Evolutionary conservation across 805 yeast species (phyloP), one percentile per base, ranked within the genome.

Genomic region (Wickerhamomyces chaumierensis): DNA sequence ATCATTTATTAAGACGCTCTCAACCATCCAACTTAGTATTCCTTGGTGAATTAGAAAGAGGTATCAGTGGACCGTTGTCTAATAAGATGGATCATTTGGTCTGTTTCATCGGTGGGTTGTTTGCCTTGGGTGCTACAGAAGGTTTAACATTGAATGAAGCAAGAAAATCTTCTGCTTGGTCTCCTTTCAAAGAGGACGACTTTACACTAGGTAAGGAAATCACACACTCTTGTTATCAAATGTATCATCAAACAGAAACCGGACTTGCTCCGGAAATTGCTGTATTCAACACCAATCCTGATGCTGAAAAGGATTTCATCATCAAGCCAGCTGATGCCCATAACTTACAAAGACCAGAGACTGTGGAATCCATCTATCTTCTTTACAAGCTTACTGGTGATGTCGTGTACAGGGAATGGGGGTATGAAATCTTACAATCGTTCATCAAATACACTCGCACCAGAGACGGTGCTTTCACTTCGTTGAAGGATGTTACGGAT

Each of bases 11-110:
- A 6, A 58, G 67, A 21, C 64, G 71, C 39, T 77, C 94, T 1
- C 56, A 57, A 29, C 94, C 94, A 4, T 71, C 61, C 48, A 69
- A 71, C 1, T 62, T 81, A 18, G 68, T 81, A 0, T 88, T 68
- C 52, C 67, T 87, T 41, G 95, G 94, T 11, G 96, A 88, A 57
- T 68, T 75, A 37, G 83, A 80, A 18, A 47, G 58, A 21, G 96
- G 96, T 11, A 49, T 84, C n/a, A 61, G 58, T 6, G 78, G 81
- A 0, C 60, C 65, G 3, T 57, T 80, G 14, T 72, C 80, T 14
- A 63, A 76, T 15, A 86, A 85, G 54, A 84, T 88, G 95, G 96
- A 88, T 55, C 96, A 88, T 60, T 64, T 85, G 42, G 96, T 86
- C 19, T 88, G 96, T 57, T 87, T 86, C 59, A 74, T 83, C 53